Evolutionary conservation across 108 stramenopile species (phyloP).

Genomic region (Skeletonema marinoi): DNA sequence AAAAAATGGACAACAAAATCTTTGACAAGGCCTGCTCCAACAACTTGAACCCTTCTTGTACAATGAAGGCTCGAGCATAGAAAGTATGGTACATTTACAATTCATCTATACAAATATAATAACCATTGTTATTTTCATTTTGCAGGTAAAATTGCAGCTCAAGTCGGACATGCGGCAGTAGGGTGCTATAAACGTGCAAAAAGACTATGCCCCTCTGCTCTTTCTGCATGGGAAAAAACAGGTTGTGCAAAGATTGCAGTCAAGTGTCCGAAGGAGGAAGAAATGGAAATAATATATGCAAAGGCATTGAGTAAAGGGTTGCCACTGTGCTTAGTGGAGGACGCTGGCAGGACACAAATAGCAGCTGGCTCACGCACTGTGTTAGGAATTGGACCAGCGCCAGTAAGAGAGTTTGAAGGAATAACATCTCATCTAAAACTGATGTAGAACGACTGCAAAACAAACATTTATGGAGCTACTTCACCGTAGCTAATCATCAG

Average conservation of each 20-base stretch:
- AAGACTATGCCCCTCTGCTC: conserved; percentile 65
- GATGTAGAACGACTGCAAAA: conserved; percentile 56
- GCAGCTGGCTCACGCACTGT: conserved; percentile 92
- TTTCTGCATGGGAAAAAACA: conserved; percentile 81
- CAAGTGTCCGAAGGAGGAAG: conserved; percentile 83
- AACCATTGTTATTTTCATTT: background rate
- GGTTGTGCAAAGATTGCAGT: conserved; percentile 94
- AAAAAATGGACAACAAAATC: conserved; percentile 27
- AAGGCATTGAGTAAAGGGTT: conserved; percentile 67
- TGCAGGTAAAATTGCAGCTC: conserved; percentile 86
- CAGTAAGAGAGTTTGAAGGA: conserved; percentile 80
- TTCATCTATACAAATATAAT: no score
- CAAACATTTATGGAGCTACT: background rate
- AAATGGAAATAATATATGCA: conserved; percentile 72
- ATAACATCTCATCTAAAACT: conserved; percentile 89
- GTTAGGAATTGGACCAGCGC: conserved; percentile 87
- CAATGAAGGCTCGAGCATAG: conserved; percentile 32
- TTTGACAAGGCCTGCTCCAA: conserved; percentile 18
- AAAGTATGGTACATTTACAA: conserved; percentile 24
- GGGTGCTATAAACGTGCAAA: conserved; percentile 84
- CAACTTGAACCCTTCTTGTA: conserved; percentile 24
- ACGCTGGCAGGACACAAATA: conserved; percentile 95
- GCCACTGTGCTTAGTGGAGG: conserved; percentile 86
- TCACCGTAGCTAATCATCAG: background rate
- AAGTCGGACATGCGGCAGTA: conserved; percentile 90